These are phyloP conservation scores for Paramecium sonneborni DNA, from an alignment of 73 alveolate genomes.

Conservation along the genomic window DNA sequence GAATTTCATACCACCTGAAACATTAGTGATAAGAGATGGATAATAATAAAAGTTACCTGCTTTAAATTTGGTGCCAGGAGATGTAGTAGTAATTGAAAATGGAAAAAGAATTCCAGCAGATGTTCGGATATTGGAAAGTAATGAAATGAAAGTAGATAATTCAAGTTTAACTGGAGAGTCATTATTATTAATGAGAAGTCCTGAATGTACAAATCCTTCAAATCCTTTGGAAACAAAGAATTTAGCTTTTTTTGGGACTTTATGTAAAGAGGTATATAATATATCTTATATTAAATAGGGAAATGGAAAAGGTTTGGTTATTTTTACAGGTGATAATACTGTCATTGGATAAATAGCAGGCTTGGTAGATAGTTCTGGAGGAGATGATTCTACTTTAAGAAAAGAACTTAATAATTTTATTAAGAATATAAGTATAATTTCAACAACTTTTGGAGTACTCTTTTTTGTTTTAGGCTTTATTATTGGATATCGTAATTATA, in stretches of 20 bases:
- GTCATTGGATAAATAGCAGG: slow-evolving; percentile 72
- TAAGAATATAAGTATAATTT: slow-evolving; percentile 68
- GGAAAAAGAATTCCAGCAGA: slow-evolving; percentile 85
- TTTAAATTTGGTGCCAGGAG: slow-evolving; percentile 75
- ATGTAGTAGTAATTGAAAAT: slow-evolving; percentile 66
- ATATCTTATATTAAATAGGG: slow-evolving; percentile 6
- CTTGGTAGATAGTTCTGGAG: slow-evolving; percentile 70
- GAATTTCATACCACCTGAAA: slow-evolving; percentile 71
- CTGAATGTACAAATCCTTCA: slow-evolving; percentile 58
- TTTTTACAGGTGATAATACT: slow-evolving; percentile 69
- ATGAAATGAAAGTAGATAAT: slow-evolving; percentile 80
- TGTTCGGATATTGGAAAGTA: slow-evolving; percentile 72
- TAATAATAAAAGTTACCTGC: slow-evolving; percentile 64
- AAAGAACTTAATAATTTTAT: slow-evolving; percentile 76
- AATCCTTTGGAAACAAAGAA: slow-evolving; percentile 75
- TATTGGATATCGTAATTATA: slow-evolving; percentile 70
- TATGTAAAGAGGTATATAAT: slow-evolving; percentile 61
- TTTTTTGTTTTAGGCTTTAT: slow-evolving; percentile 74
- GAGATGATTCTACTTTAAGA: slow-evolving; percentile 74
- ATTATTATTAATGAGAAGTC: slow-evolving; percentile 67
- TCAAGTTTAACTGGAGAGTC: slow-evolving; percentile 84
- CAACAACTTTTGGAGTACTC: slow-evolving; percentile 70
- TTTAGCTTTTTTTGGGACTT: slow-evolving; percentile 79
- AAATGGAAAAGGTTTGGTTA: slow-evolving; percentile 67
- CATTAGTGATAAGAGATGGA: slow-evolving; percentile 76